Percentiles rank a stretch among this genome's conserved stretches.
Evolutionary conservation across 495 filamentous ascomycete genomes (phyloP).

Genomic region (Hyaloscypha finlandica): DNA sequence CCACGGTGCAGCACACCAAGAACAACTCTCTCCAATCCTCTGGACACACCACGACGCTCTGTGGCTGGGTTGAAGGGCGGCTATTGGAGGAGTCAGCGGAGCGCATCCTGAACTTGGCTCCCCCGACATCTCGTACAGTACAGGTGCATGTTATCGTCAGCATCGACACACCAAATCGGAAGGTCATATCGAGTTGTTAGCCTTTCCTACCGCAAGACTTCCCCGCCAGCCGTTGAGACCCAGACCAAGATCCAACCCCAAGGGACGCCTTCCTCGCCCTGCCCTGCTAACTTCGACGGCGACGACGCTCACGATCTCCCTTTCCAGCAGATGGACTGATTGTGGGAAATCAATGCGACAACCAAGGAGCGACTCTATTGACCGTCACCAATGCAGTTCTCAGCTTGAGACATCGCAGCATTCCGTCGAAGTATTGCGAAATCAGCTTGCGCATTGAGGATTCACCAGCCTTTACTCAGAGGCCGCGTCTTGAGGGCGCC

Average conservation of each 20-base stretch:
- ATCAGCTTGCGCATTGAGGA: constrained; percentile 10
- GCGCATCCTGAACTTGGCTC: neutral
- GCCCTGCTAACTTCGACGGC: neutral
- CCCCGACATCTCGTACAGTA: neutral
- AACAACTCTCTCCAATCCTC: neutral
- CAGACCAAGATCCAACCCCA: neutral
- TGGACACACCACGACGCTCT: neutral
- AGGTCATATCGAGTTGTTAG: constrained; percentile 2
- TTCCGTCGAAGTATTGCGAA: constrained; percentile 14
- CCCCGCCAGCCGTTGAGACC: constrained; percentile 11
- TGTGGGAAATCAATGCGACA: constrained; percentile 22
- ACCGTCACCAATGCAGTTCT: constrained; percentile 20
- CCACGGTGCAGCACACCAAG: neutral
- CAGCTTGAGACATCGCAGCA: constrained; percentile 14
- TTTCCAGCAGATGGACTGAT: neutral
- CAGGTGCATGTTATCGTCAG: neutral
- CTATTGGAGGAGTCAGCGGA: constrained; percentile 10
- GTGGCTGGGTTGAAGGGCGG: neutral
- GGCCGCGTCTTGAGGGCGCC: constrained; percentile 35
- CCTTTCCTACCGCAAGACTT: neutral
- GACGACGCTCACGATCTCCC: neutral
- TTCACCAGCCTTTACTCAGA: constrained; percentile 2
- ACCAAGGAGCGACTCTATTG: constrained; percentile 5
- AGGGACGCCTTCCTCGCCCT: neutral
- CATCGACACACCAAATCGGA: constrained; percentile 2